phyloP scores from a whole-genome alignment of 371 early-diverging fungal genomes.

The Fennellomyces sp. region DNA sequence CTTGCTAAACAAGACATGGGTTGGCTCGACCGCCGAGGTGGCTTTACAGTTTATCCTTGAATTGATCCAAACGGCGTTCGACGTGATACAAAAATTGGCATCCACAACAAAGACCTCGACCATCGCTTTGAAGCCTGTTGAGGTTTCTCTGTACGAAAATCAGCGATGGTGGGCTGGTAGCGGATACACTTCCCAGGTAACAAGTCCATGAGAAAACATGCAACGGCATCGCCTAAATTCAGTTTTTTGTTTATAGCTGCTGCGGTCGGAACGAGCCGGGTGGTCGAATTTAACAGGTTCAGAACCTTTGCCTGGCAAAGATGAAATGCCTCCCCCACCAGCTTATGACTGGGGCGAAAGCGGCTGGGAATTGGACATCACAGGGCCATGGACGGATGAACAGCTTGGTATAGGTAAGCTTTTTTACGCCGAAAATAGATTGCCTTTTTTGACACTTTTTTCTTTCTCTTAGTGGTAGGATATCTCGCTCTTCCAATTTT shows the following conservation, averaged over 20 bases:
- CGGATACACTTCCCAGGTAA: conserved; percentile 22
- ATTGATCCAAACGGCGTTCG: conserved; percentile 6
- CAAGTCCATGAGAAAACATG: background rate
- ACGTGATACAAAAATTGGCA: background rate
- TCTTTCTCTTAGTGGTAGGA: conserved; percentile 20
- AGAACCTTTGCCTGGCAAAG: conserved; percentile 20
- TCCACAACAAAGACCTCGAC: conserved; percentile 4
- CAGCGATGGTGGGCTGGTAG: conserved; percentile 30
- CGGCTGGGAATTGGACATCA: conserved; percentile 26
- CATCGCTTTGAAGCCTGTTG: conserved; percentile 2
- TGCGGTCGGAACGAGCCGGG: conserved; percentile 25
- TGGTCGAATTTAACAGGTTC: conserved; percentile 35
- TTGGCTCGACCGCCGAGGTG: conserved; percentile 15
- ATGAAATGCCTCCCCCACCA: conserved; percentile 20
- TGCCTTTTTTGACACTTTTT: background rate
- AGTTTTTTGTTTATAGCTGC: conserved; percentile 13
- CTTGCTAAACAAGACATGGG: conserved; percentile 23
- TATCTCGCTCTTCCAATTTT: background rate
- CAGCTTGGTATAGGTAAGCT: conserved; percentile 28
- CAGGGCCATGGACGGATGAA: conserved; percentile 36
- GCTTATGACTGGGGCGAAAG: conserved; percentile 21
- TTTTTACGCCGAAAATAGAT: background rate
- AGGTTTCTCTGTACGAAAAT: conserved; percentile 29
- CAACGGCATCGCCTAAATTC: background rate
- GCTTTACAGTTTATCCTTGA: conserved; percentile 8